phyloP scores from a whole-genome alignment of 139 green algal species.

The Micromonas pusilla region DNA sequence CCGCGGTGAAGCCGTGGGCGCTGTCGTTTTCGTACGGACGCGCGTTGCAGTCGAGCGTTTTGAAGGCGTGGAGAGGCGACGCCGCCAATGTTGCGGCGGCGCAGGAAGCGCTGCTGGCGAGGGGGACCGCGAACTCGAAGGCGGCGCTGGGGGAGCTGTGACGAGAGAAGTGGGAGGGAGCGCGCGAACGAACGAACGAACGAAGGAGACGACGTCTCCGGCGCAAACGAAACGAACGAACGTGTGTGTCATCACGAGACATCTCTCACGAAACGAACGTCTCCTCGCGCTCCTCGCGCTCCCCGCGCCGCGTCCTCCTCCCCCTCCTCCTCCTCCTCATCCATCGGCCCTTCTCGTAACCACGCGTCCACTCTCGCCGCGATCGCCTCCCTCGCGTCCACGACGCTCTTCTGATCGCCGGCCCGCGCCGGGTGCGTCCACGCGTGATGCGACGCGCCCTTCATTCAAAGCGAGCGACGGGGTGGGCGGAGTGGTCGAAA shows the following conservation, averaged over 20 bases:
- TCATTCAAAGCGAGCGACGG: conserved; percentile 2
- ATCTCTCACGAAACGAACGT: no score
- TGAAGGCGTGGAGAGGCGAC: conserved; percentile 72
- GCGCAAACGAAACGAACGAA: no score
- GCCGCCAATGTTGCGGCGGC: conserved; percentile 74
- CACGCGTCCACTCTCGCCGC: background rate
- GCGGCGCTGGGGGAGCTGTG: conserved; percentile 92
- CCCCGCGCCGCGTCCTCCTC: no score
- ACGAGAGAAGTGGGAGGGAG: background rate
- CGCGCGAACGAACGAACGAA: background rate
- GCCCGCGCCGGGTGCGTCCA: conserved; percentile 28
- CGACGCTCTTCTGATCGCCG: background rate
- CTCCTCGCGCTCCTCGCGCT: no score
- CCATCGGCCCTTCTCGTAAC: background rate
- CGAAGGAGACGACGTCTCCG: no score
- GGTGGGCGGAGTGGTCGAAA: background rate
- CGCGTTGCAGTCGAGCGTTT: conserved; percentile 68
- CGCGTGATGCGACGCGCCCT: conserved; percentile 28
- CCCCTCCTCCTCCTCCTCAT: no score
- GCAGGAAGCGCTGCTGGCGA: conserved; percentile 83
- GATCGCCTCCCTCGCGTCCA: background rate
- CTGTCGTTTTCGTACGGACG: conserved; percentile 90
- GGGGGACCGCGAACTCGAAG: conserved; percentile 86
- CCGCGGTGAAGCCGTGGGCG: conserved; percentile 62
- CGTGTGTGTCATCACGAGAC: no score